A percentile compares a stretch with the other conserved stretches of the same genome.
phyloP scores from a whole-genome alignment of 1,284 basidiomycete species.

The Trametes hirsuta region DNA sequence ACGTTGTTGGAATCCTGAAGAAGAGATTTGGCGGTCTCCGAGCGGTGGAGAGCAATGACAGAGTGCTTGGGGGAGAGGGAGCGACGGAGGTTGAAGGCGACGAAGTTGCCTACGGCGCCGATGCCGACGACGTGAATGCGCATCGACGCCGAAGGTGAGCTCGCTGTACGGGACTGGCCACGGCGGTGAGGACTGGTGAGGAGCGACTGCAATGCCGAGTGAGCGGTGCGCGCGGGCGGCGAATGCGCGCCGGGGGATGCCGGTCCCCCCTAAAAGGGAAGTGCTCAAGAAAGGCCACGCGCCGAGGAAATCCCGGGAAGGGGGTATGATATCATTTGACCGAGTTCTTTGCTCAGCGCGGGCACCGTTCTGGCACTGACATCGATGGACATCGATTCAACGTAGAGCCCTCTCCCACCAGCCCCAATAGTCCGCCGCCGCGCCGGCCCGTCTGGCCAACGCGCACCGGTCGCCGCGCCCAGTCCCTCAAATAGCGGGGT shows the following conservation, averaged over 20 bases:
- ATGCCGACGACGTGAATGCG: slow-evolving; percentile 72
- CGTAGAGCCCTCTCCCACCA: background rate
- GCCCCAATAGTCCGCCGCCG: background rate
- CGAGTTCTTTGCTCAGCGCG: background rate
- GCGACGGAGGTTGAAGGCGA: slow-evolving; percentile 78
- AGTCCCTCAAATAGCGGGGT: slow-evolving; percentile 19
- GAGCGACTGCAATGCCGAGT: too few relatives aligned
- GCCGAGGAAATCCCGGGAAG: slow-evolving; percentile 14
- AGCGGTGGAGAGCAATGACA: slow-evolving; percentile 67
- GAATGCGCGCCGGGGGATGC: slow-evolving; percentile 5
- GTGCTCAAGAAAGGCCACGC: slow-evolving; percentile 9
- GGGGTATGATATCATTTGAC: slow-evolving; percentile 23
- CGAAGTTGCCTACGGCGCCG: slow-evolving; percentile 77
- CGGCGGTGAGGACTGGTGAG: too few relatives aligned
- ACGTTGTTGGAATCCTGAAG: slow-evolving; percentile 1
- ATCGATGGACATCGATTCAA: slow-evolving; percentile 22
- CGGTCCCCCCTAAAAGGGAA: slow-evolving; percentile 8
- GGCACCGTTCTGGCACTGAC: background rate
- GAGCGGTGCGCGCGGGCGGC: background rate
- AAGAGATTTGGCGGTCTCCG: slow-evolving; percentile 37
- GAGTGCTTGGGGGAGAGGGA: slow-evolving; percentile 53
- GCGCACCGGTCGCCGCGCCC: slow-evolving; percentile 16
- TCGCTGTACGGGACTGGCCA: background rate
- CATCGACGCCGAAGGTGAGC: slow-evolving; percentile 45
- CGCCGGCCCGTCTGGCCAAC: slow-evolving; percentile 14